Base-by-base conservation (phyloP, 2,329 filamentous ascomycete genomes). In the Cladosporium phlei region DNA sequence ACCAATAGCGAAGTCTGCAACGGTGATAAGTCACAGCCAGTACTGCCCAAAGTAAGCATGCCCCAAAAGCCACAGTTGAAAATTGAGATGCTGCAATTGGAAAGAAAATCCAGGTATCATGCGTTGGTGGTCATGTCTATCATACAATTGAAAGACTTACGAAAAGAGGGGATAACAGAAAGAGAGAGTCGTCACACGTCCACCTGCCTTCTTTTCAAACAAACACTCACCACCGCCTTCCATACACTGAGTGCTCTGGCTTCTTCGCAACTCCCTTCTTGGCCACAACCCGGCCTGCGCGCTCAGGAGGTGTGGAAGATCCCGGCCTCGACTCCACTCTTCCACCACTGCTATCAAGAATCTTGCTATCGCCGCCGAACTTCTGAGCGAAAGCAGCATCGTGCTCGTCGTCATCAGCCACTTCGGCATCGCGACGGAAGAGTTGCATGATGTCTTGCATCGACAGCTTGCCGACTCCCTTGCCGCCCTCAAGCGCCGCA, bases 381-480 rank as follows among this genome's bases (percentile, higher is more conserved):
- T 61, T 60, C 49, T 52, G 55, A 51, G 61, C 64, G 30, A 71
- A 67, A 20, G 67, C 69, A 40, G 69, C 63, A 16, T 69, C 68
- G 25, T 69, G 67, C 35, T 72, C 56, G 38, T 60, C 47, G 12
- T 49, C 51, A 19, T 50, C 58, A 17, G 51, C 69, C 7, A 21
- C 32, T 28, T 66, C 78, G 0, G 77, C 78, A 59, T 88, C 83
- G 22, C 82, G 81, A 52, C 80, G 82, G 72, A 98, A 98, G 47
- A 98, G 76, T 39, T 87, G 83, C 66, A 98, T 77, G 66, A 98
- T 94, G 68, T 98, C 93, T 63, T 89, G 84, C 79, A 97, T 83
- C 38, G 85, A 88, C 39, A 98, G 75, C 71, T 96, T 96, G 63
- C 86, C 80, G 12, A 82, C 79, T 50, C 85, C 86, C 62, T 82